Conservation (phyloP, 352 stramenopile genomes). For the Phytophthora cryptogea region DNA sequence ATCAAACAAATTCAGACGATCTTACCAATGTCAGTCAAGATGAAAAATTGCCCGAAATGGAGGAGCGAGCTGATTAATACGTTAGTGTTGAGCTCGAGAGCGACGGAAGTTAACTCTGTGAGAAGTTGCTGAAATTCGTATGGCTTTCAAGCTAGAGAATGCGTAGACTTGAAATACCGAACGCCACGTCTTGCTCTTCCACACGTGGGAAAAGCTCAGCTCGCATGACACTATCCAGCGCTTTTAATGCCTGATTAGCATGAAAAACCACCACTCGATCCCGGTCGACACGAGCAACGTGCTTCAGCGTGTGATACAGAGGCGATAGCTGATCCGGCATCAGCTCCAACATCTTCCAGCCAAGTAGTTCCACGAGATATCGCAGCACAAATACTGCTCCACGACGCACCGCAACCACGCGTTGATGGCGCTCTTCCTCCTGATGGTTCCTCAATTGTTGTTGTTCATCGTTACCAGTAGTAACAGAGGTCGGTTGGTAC, state of each 20-base stretch:
- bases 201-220: conserved; percentile 66
- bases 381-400: conserved; percentile 80
- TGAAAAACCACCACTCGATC: conserved; percentile 77
- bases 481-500: conserved; percentile 7
- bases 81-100: too few relatives aligned
- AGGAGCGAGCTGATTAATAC: too few relatives aligned
- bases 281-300: conserved; percentile 59
- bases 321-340: conserved; percentile 71
- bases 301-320: conserved; percentile 81
- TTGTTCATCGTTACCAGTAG: conserved; percentile 13
- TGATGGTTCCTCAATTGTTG: conserved; percentile 17
- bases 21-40: too few relatives aligned
- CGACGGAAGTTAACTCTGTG: neutral
- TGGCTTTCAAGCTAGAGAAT: conserved; percentile 41
- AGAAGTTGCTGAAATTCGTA: neutral
- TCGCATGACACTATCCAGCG: conserved; percentile 72
- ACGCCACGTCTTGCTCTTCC: conserved; percentile 38
- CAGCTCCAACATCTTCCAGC: conserved; percentile 75
- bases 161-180: conserved; percentile 51
- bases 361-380: conserved; percentile 77
- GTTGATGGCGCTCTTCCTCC: conserved; percentile 32
- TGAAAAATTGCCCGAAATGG: too few relatives aligned
- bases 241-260: conserved; percentile 49
- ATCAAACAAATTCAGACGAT: too few relatives aligned
- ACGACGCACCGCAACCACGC: conserved; percentile 66